Evolutionary conservation across 768 basidiomycete species (phyloP).

Genomic region (Russula sp.): DNA sequence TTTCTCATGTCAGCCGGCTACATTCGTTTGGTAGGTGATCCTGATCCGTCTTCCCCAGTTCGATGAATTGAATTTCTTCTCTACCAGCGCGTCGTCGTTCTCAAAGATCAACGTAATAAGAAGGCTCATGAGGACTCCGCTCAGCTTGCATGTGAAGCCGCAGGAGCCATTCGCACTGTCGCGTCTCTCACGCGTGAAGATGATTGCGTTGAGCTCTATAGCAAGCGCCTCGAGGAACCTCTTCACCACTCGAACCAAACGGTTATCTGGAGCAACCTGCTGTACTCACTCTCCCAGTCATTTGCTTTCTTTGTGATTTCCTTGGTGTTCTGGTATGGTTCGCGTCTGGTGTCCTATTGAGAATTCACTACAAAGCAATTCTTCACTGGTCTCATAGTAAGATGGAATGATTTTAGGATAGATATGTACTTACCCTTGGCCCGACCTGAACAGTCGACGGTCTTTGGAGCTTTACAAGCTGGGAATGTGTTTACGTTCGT

Average conservation of each 20-base stretch:
- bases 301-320: slow-evolving; percentile 77
- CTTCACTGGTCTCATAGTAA: slow-evolving; percentile 79
- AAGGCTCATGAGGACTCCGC: slow-evolving; percentile 70
- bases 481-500: slow-evolving; percentile 77
- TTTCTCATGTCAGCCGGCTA: slow-evolving; percentile 66
- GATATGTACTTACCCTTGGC: not conserved
- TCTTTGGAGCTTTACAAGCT: slow-evolving; percentile 78
- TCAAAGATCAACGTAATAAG: slow-evolving; percentile 81
- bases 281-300: slow-evolving; percentile 71
- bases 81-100: slow-evolving; percentile 65
- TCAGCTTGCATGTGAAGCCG: slow-evolving; percentile 87
- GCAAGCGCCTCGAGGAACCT: slow-evolving; percentile 63
- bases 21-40: slow-evolving; percentile 59
- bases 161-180: slow-evolving; percentile 83
- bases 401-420: slow-evolving; percentile 19
- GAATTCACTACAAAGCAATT: slow-evolving; percentile 58
- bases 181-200: slow-evolving; percentile 81
- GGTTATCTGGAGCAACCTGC: slow-evolving; percentile 52
- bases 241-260: slow-evolving; percentile 55
- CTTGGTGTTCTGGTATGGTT: slow-evolving; percentile 74
- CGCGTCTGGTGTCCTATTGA: slow-evolving; percentile 49
- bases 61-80: not conserved
- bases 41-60: not conserved
- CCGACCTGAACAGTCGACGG: slow-evolving; percentile 43
- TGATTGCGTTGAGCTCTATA: slow-evolving; percentile 62